Evolutionary conservation across 2,329 filamentous ascomycete genomes (phyloP), one percentile per base, ranked within the genome.

Genomic region (Pseudocercospora musae): DNA sequence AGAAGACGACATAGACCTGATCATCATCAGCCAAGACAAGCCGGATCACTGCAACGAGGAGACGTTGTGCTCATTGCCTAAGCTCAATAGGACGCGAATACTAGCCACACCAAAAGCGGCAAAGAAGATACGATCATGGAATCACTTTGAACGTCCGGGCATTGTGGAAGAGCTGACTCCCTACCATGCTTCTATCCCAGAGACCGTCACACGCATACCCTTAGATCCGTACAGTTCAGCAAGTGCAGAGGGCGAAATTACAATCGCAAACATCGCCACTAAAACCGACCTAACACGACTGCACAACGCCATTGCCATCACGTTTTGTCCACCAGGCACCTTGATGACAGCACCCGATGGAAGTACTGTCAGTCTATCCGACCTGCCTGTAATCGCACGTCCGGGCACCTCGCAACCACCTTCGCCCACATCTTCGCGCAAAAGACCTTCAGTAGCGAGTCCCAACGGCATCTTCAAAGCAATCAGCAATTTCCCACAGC

Each of bases 1-100:
- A 13, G 76, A 79, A 2, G 77, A 81, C 54, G 73, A 77, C 52
- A 82, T 84, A 3, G 83, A 87, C 66, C 67, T 87, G 15, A 80
- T 88, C 31, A 74, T 88, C 54, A 80, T 87, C 62, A 85, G 83
- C 5, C 85, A 88, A 69, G 81, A 82, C 68, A 87, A 87, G 71
- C 84, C 84, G 15, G 89, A 91, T 70, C 89, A 91, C 71, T 91
- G 89, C 74, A 85, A 91, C 70, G 83, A 88, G 75, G 81, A 84
- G 37, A 91, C 89, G 0, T 79, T 92, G 13, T 84, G 85, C 40
- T 85, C 89, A 66, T 79, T 92, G 4, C 82, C 85, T 0, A 73
- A 78, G 13, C 76, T 79, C 25, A 81, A 79, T 46, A 82, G 81
- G 67, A 86, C 87, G 1, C 77, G 83, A n/a, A 87, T 92, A 53